A percentile compares a stretch with the other conserved stretches of the same genome.
phyloP scores from a whole-genome alignment of 2,329 filamentous ascomycete species.

The Fusarium sterilihyphosum region DNA sequence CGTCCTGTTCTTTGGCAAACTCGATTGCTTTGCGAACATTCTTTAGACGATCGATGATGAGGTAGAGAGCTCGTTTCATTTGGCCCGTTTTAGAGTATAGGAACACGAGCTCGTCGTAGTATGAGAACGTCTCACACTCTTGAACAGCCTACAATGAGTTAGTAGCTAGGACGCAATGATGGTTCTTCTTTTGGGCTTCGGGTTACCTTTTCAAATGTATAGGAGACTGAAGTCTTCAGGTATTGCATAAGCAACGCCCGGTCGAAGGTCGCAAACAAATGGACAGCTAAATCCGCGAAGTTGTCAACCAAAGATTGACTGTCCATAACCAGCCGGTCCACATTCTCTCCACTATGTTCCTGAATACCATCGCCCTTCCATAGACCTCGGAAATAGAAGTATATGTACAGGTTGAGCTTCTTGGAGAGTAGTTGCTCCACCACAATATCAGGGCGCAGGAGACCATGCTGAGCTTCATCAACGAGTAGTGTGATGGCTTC shows the following conservation, averaged over 20 bases:
- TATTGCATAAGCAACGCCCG: slow-evolving; percentile 85
- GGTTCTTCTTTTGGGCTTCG: too few species aligned
- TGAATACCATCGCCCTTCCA: slow-evolving; percentile 80
- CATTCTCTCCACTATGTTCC: slow-evolving; percentile 63
- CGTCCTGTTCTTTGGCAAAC: slow-evolving; percentile 93
- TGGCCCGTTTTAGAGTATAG: slow-evolving; percentile 95
- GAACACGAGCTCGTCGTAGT: slow-evolving; percentile 93
- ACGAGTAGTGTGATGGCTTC: slow-evolving; percentile 90
- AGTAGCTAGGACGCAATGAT: neutral
- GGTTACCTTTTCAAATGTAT: slow-evolving; percentile 80
- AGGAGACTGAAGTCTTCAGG: slow-evolving; percentile 83
- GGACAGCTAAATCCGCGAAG: slow-evolving; percentile 87
- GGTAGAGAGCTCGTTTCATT: slow-evolving; percentile 87
- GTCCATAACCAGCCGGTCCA: slow-evolving; percentile 67
- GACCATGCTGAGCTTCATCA: slow-evolving; percentile 88
- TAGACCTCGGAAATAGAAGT: slow-evolving; percentile 88
- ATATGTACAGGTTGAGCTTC: slow-evolving; percentile 79
- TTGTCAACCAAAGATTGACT: slow-evolving; percentile 79
- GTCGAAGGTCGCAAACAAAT: slow-evolving; percentile 87
- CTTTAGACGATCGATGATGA: slow-evolving; percentile 93
- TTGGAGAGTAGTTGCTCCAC: slow-evolving; percentile 79
- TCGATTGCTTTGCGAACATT: slow-evolving; percentile 93
- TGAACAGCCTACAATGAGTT: slow-evolving; percentile 62
- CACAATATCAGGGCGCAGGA: slow-evolving; percentile 81
- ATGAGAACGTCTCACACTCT: slow-evolving; percentile 84